phyloP scores from a whole-genome alignment of 1,139 yeast species.

The Zygoascus sp. region DNA sequence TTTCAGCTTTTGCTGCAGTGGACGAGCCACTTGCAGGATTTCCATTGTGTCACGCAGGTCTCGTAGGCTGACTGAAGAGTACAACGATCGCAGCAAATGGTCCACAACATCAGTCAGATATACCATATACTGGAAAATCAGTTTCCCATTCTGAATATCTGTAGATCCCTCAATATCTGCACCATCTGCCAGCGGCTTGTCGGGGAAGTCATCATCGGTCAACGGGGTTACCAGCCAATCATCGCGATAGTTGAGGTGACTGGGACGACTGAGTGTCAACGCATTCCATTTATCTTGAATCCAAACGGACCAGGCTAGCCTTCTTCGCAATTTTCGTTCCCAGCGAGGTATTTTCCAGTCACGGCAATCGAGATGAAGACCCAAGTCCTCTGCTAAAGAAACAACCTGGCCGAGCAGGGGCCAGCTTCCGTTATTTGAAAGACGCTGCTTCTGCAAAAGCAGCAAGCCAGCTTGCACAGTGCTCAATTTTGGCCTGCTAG shows the following conservation, averaged over 20 bases:
- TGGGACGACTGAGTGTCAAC: slow-evolving; percentile 28
- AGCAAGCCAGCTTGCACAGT: slow-evolving; percentile 43
- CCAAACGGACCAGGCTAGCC: slow-evolving; percentile 30
- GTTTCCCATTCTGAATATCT: slow-evolving; percentile 11
- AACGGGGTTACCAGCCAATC: slow-evolving; percentile 14
- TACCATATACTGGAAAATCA: slow-evolving; percentile 12
- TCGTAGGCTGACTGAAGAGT: slow-evolving; percentile 8
- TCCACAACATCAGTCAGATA: slow-evolving; percentile 13
- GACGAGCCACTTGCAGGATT: slow-evolving; percentile 72
- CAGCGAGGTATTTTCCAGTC: slow-evolving; percentile 40
- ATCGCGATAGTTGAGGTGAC: slow-evolving; percentile 35
- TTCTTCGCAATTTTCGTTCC: slow-evolving; percentile 26
- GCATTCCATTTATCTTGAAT: slow-evolving; percentile 34
- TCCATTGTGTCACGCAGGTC: slow-evolving; percentile 33
- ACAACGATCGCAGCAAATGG: slow-evolving; percentile 12
- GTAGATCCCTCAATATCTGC: slow-evolving; percentile 13
- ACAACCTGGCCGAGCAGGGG: slow-evolving; percentile 81
- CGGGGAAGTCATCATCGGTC: slow-evolving; percentile 15
- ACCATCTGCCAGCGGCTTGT: slow-evolving; percentile 12
- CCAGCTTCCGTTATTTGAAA: slow-evolving; percentile 60
- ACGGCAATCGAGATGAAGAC: slow-evolving; percentile 78
- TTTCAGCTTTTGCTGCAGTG: slow-evolving; percentile 70
- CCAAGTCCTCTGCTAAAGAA: slow-evolving; percentile 78
- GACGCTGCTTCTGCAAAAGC: slow-evolving; percentile 31
- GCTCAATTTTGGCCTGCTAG: slow-evolving; percentile 42